phyloP scores from a whole-genome alignment of 2,329 filamentous ascomycete genomes.

The Fusarium pseudoanthophilum region DNA sequence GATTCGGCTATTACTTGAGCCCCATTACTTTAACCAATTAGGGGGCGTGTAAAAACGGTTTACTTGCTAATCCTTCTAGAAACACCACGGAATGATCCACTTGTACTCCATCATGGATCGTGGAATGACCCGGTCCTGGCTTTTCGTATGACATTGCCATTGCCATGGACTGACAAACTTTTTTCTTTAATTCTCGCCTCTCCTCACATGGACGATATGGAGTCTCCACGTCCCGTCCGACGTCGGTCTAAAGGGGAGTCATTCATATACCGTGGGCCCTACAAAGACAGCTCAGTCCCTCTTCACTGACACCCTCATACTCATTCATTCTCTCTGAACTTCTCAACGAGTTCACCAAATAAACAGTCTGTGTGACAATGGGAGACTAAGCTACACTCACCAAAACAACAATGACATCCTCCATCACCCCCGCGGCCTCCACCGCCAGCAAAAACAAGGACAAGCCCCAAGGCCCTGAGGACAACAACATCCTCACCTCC shows the following conservation, averaged over 20 bases:
- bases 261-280: conserved; percentile 12
- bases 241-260: conserved; percentile 30
- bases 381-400: conserved; percentile 22
- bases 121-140: conserved; percentile 11
- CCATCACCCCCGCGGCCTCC: conserved; percentile 32
- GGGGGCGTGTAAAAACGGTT: background rate
- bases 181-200: conserved; percentile 20
- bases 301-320: background rate
- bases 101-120: conserved; percentile 31
- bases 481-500: conserved; percentile 21
- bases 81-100: conserved; percentile 19
- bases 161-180: conserved; percentile 38
- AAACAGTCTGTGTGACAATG: conserved; percentile 38
- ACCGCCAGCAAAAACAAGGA: conserved; percentile 26
- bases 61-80: conserved; percentile 27
- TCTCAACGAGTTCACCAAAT: conserved; percentile 1
- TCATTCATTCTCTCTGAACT: background rate
- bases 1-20: conserved; percentile 8
- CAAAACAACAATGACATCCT: conserved; percentile 25
- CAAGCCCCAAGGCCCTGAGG: conserved; percentile 4
- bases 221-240: conserved; percentile 24
- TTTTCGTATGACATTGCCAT: conserved; percentile 25
- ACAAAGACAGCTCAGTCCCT: conserved; percentile 30
- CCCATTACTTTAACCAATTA: conserved; percentile 14
- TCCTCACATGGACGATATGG: conserved; percentile 7